phyloP scores from a whole-genome alignment of 2,329 filamentous ascomycete species.

The Trichoderma breve region DNA sequence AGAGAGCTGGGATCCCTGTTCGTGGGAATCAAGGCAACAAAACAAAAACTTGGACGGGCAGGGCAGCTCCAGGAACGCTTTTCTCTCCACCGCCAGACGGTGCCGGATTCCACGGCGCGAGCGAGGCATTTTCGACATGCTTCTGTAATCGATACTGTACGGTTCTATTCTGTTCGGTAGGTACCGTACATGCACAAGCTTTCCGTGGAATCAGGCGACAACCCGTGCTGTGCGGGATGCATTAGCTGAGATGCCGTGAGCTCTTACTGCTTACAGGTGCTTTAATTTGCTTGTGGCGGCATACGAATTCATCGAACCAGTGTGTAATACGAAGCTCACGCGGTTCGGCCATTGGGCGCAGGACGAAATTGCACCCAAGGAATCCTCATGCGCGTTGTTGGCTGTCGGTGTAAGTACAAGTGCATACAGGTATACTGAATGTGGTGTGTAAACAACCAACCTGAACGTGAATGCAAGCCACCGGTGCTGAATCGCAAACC shows the following conservation, averaged over 20 bases:
- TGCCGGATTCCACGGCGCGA: not conserved
- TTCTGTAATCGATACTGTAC: not conserved
- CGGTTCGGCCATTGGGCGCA: not conserved
- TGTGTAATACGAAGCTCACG: not conserved
- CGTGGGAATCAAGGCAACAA: not conserved
- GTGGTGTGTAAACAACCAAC: not conserved
- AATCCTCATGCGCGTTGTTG: not conserved
- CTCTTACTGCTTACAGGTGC: conserved; percentile 4
- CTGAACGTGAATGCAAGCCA: not conserved
- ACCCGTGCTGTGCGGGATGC: not conserved
- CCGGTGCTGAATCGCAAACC: not conserved
- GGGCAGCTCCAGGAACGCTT: conserved; percentile 8
- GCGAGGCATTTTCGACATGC: conserved; percentile 7
- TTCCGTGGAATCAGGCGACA: not conserved
- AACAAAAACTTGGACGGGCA: not conserved
- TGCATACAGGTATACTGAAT: not conserved
- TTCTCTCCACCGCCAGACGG: not conserved
- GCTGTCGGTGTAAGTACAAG: not conserved
- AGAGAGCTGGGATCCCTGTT: not conserved
- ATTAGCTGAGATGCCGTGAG: conserved; percentile 12
- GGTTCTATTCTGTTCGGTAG: not conserved
- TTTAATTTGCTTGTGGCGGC: not conserved
- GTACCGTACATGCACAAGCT: not conserved
- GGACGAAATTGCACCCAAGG: not conserved
- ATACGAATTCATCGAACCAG: not conserved